phyloP scores from a whole-genome alignment of 1,139 yeast genomes.

The Neolecta irregularis region DNA sequence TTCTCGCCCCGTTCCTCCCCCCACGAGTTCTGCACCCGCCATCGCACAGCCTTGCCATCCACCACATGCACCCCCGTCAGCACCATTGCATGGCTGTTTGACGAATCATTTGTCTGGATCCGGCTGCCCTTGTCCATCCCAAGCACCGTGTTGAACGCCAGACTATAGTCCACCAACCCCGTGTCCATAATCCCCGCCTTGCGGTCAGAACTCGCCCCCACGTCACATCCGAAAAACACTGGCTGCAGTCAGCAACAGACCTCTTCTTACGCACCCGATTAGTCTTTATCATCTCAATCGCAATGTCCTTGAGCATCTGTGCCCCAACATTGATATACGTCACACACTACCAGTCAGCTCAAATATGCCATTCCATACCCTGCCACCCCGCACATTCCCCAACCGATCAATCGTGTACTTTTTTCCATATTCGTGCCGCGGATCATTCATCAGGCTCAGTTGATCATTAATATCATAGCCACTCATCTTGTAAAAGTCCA shows the following conservation, averaged over 20 bases:
- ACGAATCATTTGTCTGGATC: constrained; percentile 22
- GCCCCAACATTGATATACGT: constrained; percentile 46
- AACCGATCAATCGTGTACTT: constrained; percentile 48
- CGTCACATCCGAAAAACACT: constrained; percentile 56
- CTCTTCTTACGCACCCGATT: too few relatives aligned
- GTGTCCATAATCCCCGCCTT: constrained; percentile 40
- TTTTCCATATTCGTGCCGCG: constrained; percentile 38
- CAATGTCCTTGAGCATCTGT: constrained; percentile 36
- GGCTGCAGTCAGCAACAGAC: too few relatives aligned
- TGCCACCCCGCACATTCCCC: constrained; percentile 46
- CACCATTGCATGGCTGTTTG: constrained; percentile 50
- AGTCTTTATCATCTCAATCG: constrained; percentile 42
- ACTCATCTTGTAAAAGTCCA: constrained; percentile 36
- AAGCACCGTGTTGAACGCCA: constrained; percentile 40
- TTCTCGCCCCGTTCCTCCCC: constrained; percentile 44
- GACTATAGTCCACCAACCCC: constrained; percentile 38
- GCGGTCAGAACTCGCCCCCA: constrained; percentile 40
- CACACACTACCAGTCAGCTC: constrained; percentile 19
- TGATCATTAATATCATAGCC: constrained; percentile 33
- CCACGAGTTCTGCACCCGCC: constrained; percentile 63
- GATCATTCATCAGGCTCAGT: constrained; percentile 49
- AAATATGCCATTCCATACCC: constrained; percentile 22
- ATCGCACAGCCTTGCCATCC: constrained; percentile 40
- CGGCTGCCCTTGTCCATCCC: constrained; percentile 39
- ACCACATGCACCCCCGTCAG: constrained; percentile 45